Conservation (phyloP, 129 eudicot genomes). For the Centaurea solstitialis region DNA sequence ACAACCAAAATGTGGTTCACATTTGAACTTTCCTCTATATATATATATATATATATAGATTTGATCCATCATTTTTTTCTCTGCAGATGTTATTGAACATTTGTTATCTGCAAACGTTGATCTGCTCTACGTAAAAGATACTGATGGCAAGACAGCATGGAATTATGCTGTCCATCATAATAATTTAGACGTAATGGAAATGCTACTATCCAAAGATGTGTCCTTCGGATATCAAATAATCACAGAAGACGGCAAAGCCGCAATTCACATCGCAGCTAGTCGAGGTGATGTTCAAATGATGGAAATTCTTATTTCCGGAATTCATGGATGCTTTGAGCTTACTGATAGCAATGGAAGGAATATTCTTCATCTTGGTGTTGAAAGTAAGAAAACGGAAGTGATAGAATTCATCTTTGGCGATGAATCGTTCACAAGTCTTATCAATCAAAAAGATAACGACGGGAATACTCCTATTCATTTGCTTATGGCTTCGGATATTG, state of each 20-base stretch:
- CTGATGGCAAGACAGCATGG: no score
- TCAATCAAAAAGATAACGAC: background rate
- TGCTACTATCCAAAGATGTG: background rate
- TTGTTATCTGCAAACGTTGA: no score
- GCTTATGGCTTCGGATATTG: background rate
- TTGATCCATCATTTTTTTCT: no score
- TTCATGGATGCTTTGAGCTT: background rate
- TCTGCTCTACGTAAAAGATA: no score
- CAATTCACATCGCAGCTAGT: slow-evolving; percentile 12
- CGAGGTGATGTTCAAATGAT: background rate
- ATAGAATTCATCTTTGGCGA: background rate
- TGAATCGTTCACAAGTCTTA: background rate
- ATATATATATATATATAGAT: no score
- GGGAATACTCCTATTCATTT: slow-evolving; percentile 13
- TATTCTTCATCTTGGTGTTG: slow-evolving; percentile 5
- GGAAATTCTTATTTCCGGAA: background rate
- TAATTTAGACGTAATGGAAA: background rate
- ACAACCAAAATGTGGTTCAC: no score
- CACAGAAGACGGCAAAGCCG: background rate
- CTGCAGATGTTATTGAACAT: no score
- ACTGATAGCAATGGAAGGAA: background rate
- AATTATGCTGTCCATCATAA: background rate
- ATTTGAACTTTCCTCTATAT: no score
- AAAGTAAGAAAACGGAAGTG: background rate
- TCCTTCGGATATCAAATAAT: background rate